A percentile compares a stretch with the other conserved stretches of the same genome.
Evolutionary conservation across 352 stramenopile genomes (phyloP).

Genomic region (Phytophthora meadii): DNA sequence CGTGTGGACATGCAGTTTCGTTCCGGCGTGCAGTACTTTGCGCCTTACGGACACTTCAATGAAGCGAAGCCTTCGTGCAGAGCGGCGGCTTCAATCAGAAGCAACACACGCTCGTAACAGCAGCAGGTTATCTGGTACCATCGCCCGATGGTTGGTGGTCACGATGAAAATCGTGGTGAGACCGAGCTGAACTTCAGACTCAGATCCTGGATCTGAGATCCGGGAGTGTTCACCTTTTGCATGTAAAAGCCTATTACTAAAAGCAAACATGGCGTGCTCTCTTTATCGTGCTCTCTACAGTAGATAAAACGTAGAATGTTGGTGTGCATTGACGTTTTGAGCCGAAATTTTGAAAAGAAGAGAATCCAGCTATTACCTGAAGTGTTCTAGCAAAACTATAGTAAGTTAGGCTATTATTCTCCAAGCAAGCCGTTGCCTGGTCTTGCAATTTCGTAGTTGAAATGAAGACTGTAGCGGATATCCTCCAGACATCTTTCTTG

Average conservation of each 20-base stretch:
- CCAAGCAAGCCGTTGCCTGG: too few species aligned
- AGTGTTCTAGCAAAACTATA: too few species aligned
- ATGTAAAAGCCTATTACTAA: constrained; percentile 2
- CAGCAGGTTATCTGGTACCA: constrained; percentile 3
- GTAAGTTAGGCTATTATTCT: too few species aligned
- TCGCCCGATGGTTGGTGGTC: constrained; percentile 6
- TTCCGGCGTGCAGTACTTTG: not conserved
- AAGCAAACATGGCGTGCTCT: too few species aligned
- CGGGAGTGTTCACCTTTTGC: constrained; percentile 14
- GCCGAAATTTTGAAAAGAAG: too few species aligned
- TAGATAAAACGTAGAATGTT: too few species aligned
- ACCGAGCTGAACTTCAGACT: not conserved
- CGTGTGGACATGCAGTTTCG: not conserved
- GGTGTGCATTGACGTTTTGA: too few species aligned
- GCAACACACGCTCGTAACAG: not conserved
- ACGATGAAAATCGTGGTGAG: constrained; percentile 27
- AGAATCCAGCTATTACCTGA: too few species aligned
- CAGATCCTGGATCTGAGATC: constrained; percentile 4
- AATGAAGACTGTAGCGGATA: too few species aligned
- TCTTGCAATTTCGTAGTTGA: too few species aligned
- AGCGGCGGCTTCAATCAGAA: constrained; percentile 4
- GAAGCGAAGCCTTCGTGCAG: not conserved
- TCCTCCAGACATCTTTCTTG: too few species aligned
- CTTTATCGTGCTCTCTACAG: too few species aligned
- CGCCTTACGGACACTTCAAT: not conserved